phyloP scores from a whole-genome alignment of 306 rosid genomes.

The Citrullus amarus region DNA sequence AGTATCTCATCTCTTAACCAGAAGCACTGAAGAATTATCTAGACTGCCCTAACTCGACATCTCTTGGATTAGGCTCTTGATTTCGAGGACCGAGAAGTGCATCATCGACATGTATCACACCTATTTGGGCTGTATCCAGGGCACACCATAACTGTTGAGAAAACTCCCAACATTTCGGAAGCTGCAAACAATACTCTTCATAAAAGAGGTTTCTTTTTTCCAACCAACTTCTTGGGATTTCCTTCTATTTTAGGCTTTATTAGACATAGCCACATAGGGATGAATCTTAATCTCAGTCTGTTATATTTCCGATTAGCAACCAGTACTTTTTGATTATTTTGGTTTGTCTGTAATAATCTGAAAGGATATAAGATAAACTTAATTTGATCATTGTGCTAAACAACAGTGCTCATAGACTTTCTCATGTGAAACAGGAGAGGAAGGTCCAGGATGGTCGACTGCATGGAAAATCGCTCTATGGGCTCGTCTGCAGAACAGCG shows the following conservation, averaged over 20 bases:
- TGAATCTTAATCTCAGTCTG: not conserved
- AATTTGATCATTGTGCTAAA: not conserved
- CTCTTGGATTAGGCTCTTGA: constrained; percentile 60
- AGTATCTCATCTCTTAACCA: constrained; percentile 3
- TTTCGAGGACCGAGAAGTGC: constrained; percentile 67
- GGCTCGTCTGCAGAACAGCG: constrained; percentile 82
- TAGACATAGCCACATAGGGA: not conserved
- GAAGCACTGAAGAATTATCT: not conserved
- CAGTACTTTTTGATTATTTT: not conserved
- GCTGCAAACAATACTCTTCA: constrained; percentile 51
- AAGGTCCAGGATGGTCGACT: constrained; percentile 99
- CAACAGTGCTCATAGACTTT: not conserved
- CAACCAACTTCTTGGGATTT: constrained; percentile 13
- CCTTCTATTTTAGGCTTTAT: not conserved
- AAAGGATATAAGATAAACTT: not conserved
- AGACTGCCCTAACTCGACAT: constrained; percentile 1
- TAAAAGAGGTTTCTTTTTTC: constrained; percentile 58
- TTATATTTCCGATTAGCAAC: not conserved
- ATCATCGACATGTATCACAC: constrained; percentile 79
- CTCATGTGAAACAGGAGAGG: constrained; percentile 54
- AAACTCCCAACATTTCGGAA: constrained; percentile 68
- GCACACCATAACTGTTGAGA: constrained; percentile 57
- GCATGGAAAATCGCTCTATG: constrained; percentile 72
- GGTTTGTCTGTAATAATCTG: not conserved
- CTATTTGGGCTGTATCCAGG: constrained; percentile 89